Conservation (phyloP, 1,284 basidiomycete species). For the Mycosarcoma mackinlayi region DNA sequence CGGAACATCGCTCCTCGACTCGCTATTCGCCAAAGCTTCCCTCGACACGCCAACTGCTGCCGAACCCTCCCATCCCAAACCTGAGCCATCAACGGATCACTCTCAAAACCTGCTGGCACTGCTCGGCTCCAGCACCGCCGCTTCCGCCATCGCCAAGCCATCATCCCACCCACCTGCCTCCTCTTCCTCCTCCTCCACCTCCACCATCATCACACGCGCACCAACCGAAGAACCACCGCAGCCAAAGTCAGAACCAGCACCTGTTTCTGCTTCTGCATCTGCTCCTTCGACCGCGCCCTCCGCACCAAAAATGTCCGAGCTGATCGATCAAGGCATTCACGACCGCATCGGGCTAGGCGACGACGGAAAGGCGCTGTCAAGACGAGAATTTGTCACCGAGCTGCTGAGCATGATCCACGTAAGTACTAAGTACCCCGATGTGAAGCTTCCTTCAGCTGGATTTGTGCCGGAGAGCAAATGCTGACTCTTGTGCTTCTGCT, state of each 20-base stretch:
- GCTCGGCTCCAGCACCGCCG: no score
- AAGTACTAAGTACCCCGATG: conserved; percentile 69
- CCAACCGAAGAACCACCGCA: conserved; percentile 17
- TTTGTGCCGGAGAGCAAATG: neutral
- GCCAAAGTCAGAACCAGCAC: no score
- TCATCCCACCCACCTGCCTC: neutral
- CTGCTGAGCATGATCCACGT: conserved; percentile 78
- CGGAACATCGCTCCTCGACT: conserved; percentile 27
- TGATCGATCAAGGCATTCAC: conserved; percentile 69
- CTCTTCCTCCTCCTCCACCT: no score
- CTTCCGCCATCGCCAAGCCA: neutral
- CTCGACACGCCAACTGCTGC: conserved; percentile 10
- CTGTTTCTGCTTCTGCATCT: no score
- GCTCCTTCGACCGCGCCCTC: no score
- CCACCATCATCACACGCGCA: neutral
- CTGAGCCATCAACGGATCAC: neutral
- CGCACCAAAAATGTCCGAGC: conserved; percentile 69
- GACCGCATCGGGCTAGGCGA: conserved; percentile 62
- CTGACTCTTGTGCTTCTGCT: conserved; percentile 14
- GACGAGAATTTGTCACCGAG: conserved; percentile 77
- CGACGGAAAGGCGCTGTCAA: conserved; percentile 69
- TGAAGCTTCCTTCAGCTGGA: neutral
- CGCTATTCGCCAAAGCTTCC: conserved; percentile 33
- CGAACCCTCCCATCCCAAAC: neutral
- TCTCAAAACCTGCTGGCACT: conserved; percentile 25